Evolutionary conservation across 257 asterid species (phyloP), one percentile per base, ranked within the genome.

Genomic region (Nicotiana knightiana): DNA sequence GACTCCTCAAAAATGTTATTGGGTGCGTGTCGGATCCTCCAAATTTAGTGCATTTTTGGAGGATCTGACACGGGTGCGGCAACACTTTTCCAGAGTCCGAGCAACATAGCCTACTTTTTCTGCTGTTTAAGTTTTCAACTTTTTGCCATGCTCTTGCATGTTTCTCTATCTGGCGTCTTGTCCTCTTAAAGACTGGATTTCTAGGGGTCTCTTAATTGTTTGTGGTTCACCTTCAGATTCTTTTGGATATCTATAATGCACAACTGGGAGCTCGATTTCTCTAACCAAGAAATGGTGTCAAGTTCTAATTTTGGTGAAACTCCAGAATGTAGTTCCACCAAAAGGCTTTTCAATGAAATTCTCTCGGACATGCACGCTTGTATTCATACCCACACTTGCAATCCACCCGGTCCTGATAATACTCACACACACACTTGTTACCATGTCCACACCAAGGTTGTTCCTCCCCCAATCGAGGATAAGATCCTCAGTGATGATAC

Each of bases 341-440:
- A 84, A 4, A 67, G 68, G 83, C 81, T 83, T 82, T 71, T 86
- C 48, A 87, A 87, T 78, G 92, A 87, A 59, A 48, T 86, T 71
- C 70, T 89, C 77, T 86, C 81, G 53, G 89, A 89, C 39, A 57
- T 82, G 30, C 92, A 82, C 63, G 92, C 91, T 37, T 93, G 97
- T 57, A 90, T 87, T 13, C 94, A 91, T 85, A 90, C 97, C 13
- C 95, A 93, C 87, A 89, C 93, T 39, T 92, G 95, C 90, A 91
- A 89, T 57, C 92, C 92, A 5, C 91, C 90, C 3, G 94, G 93
- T 13, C 92, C 90, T 76, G 93, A 89, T 80, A 73, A 84, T 21
- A n/a, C 87, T 5, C 97, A 92, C 67, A 90, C 92, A 12, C 97
- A 92, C 90, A 91, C 97, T 8, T 92, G 97, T 63, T 88, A 90